Percentiles rank a stretch among this genome's conserved stretches.
Evolutionary conservation across 1,139 yeast species (phyloP).

Genomic region (Eremothecium coryli): DNA sequence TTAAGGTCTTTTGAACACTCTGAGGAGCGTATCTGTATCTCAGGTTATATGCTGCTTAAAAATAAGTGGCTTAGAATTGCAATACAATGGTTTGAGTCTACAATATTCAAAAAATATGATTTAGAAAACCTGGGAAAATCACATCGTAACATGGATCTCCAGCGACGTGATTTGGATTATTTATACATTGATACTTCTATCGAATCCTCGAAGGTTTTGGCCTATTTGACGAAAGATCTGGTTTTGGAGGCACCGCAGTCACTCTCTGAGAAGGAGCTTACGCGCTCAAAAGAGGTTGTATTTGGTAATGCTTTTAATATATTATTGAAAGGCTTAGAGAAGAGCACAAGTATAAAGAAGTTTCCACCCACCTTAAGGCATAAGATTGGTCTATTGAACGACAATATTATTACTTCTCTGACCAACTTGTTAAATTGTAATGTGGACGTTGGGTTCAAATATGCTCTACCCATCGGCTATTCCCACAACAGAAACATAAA

Average conservation of each 20-base stretch:
- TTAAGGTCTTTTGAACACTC: constrained; percentile 44
- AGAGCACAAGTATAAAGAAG: constrained; percentile 35
- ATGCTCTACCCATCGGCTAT: constrained; percentile 71
- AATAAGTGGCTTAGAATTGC: constrained; percentile 52
- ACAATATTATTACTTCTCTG: constrained; percentile 58
- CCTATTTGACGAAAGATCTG: constrained; percentile 45
- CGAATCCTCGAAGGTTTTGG: constrained; percentile 53
- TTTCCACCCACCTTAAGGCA: constrained; percentile 37
- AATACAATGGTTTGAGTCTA: constrained; percentile 61
- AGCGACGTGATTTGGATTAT: constrained; percentile 40
- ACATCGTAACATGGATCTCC: constrained; percentile 27
- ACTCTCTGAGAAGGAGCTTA: constrained; percentile 45
- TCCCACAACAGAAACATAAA: constrained; percentile 59
- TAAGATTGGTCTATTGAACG: constrained; percentile 48
- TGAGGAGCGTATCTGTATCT: constrained; percentile 34
- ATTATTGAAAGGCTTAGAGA: constrained; percentile 61
- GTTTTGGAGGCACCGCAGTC: constrained; percentile 58
- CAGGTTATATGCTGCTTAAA: constrained; percentile 52
- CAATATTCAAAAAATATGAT: constrained; percentile 33
- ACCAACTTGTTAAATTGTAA: constrained; percentile 65
- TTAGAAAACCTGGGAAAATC: constrained; percentile 28
- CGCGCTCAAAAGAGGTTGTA: constrained; percentile 50
- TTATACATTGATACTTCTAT: constrained; percentile 57
- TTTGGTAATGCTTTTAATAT: constrained; percentile 68
- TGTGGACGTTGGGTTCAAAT: constrained; percentile 67